Base-by-base conservation (phyloP, 768 basidiomycete genomes). In the Leccinum disarticulatum region DNA sequence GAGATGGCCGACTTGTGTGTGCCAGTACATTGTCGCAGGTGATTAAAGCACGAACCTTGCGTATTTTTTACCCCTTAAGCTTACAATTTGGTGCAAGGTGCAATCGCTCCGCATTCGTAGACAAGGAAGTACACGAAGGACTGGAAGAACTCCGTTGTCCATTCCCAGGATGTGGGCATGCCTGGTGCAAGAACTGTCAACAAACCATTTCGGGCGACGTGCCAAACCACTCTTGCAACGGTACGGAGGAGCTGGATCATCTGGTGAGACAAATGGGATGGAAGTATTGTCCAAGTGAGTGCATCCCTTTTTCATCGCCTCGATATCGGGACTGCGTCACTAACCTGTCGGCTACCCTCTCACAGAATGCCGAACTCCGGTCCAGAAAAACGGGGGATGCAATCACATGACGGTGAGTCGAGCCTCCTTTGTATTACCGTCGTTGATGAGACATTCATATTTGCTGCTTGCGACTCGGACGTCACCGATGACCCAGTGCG, bases 171-270 rank as follows among this genome's bases (percentile, higher is more conserved):
- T 88, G 86, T 61, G 64, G 65, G 11, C 73, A 83, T 63, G 74
- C 71, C 31, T 88, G 85, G 87, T 88, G 86, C 71, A 87, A 82
- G 70, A 68, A 70, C 30, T 87, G 86, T 69, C 78, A 79, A 47
- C 81, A 83, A 57, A 47, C 64, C 58, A 52, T 76, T 33, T 57
- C 64, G 1, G 27, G 68, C 11, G 64, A 65, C 19, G 76, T 72
- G 19, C 76, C 74, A 13, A 70, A 73, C 50, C 83, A 86, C 63
- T 81, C 82, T 1, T 87, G 86, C 66, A 85, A 86, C 55, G 83
- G 83, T 4, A 74, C 79, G 14, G 74, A 77, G 10, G 86, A 87
- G 61, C 73, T 87, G 13, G 75, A 79, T 7, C 70, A 77, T 47
- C 68, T 85, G 33, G 82, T 86, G 77, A 68, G 64, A 36, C 66